Base-by-base conservation (phyloP, 768 basidiomycete species). In the Boletus insuetus region DNA sequence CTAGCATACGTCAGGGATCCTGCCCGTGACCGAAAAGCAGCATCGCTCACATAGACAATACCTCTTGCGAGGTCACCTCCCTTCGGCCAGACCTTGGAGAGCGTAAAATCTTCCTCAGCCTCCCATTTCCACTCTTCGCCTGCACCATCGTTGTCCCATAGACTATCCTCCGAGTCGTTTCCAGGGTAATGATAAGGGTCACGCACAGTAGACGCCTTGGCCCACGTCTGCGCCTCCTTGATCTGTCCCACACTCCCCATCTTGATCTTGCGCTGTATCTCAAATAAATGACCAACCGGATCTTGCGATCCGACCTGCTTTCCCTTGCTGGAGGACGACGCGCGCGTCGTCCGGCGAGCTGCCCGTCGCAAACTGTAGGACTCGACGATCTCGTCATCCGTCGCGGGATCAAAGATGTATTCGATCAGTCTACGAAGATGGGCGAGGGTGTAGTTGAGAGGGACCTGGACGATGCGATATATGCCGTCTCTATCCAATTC, bases 401-500 rank as follows among this genome's bases (percentile, higher is more conserved):
- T 59, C 2, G 69, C 65, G 3, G 68, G 69, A 47, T 58, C 54
- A 59, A 87, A 89, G 6, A 87, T 69, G 63, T 82, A 90, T 8
- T 78, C 71, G 29, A 89, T 75, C 45, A 91, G 77, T 44, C 76
- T 78, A 39, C 81, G 80, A 6, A 91, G 73, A 61, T 86, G 86
- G 0, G 79, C 73, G 59, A 91, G 84, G 0, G 84, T 86, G 65
- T 88, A 89, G 64, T 78, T 86, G 26, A 82, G 72, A 0, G 88
- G 88, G 9, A 88, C 85, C 58, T 87, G 87, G 6, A 82, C 82
- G 49, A 89, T 71, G 49, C 87, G 80, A 62, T 83, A 81, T 4
- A 85, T 76, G 6, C 83, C 82, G 6, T 84, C 81, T 51, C 73
- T 68, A 17, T 66, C 66, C 46, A 32, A 16, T n/a, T 57, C 55